Base-by-base conservation (phyloP, 73 alveolate species). In the Paramecium caudatum region DNA sequence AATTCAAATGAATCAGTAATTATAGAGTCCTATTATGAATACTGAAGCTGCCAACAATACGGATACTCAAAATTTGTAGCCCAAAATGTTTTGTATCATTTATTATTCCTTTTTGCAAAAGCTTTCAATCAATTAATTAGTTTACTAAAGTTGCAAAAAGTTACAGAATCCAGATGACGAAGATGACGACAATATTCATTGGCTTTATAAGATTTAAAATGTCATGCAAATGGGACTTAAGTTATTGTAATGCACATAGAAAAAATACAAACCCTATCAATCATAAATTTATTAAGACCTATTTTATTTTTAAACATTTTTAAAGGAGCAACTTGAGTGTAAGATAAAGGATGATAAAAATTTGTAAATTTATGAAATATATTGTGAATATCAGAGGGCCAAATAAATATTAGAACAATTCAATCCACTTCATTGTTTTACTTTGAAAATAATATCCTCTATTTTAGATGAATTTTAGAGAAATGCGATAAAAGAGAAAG, bases 181-280 rank as follows among this genome's bases (percentile, higher is more conserved):
- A 4, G 25, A 30, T 5, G 50, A 68, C 19, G 17, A 32, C 61
- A 68, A 17, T 8, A 8, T 41, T 12, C 7, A 8, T 33, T 68
- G 84, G 84, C 25, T 68, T 33, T 68, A 68, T 30, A 68, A 68
- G 37, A 34, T 68, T 17, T 68, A 68, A n/a, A 68, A 68, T 37
- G 50, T 34, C 7, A 68, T 68, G 84, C 34, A 68, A 68, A 68
- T 34, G 47, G 84, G 84, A 37, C 34, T 68, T 16, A 68, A 37
- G 37, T 68, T 68, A 68, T 68, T 68, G 37, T 13, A 68, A 68
- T 68, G 84, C 12, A 34, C 47, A 37, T n/a, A 68, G 19, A 15
- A 68, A 6, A 8, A 25, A 3, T 37, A 34, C 34, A 68, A 49
- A 68, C 50, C 50, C 19, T 68, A 34, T 68, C 37, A 68, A 68